Evolutionary conservation across 2,329 filamentous ascomycete genomes (phyloP).

Genomic region (Thermothelomyces thermophilus): DNA sequence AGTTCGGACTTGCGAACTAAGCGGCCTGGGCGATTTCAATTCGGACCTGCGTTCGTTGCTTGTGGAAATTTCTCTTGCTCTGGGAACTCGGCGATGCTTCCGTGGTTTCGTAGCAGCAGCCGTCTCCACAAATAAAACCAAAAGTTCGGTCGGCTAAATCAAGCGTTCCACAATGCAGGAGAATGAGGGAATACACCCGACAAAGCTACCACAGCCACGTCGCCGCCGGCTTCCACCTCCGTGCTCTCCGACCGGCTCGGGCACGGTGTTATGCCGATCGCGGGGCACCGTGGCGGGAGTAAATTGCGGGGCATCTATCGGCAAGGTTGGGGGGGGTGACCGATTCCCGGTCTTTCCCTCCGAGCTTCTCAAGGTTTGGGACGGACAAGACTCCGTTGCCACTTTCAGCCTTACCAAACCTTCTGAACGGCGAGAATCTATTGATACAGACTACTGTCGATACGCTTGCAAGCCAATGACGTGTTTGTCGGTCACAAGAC

Average conservation of each 20-base stretch:
- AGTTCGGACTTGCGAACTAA: not conserved
- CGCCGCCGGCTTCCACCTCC: not conserved
- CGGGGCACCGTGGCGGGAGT: not conserved
- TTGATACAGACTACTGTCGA: too few species aligned
- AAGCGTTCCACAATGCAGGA: not conserved
- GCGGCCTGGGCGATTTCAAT: not conserved
- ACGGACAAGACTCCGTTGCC: too few species aligned
- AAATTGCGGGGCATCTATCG: not conserved
- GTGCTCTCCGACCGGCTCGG: not conserved
- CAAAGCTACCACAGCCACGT: not conserved
- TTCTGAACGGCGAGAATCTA: too few species aligned
- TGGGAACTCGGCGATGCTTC: too few species aligned
- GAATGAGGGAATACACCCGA: not conserved
- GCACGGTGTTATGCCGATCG: not conserved
- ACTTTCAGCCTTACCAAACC: too few species aligned
- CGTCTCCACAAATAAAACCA: not conserved
- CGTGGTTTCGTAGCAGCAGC: not conserved
- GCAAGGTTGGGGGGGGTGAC: conserved; percentile 10
- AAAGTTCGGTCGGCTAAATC: not conserved
- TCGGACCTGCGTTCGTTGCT: not conserved
- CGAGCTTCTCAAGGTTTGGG: not conserved
- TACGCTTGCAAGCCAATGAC: too few species aligned
- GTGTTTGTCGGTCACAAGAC: too few species aligned
- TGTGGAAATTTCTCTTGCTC: not conserved
- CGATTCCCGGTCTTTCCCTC: not conserved